These are phyloP conservation scores for Paraglomus occultum DNA, from an alignment of 192 early-diverging fungal species.

Conservation along the genomic window DNA sequence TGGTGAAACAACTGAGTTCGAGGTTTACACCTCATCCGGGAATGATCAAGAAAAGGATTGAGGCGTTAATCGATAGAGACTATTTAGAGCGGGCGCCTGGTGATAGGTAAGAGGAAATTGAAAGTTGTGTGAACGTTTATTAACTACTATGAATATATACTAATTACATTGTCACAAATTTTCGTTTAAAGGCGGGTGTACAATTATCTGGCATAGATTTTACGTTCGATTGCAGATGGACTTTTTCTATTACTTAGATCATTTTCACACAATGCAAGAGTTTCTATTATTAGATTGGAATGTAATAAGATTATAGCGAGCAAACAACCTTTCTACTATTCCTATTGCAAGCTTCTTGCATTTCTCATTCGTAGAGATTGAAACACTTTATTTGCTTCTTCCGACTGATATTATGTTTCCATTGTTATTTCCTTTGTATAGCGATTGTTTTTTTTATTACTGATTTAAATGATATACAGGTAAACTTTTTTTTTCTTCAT, in stretches of 20 bases:
- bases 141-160: slow-evolving; percentile 2
- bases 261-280: too few species aligned
- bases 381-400: too few species aligned
- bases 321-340: too few species aligned
- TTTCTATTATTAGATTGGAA: too few species aligned
- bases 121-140: neutral
- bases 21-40: slow-evolving; percentile 80
- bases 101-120: slow-evolving; percentile 35
- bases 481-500: too few species aligned
- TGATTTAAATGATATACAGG: too few species aligned
- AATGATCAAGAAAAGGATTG: slow-evolving; percentile 94
- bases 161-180: neutral
- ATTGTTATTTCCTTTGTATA: too few species aligned
- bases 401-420: too few species aligned
- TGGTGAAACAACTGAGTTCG: slow-evolving; percentile 69
- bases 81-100: slow-evolving; percentile 79
- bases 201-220: slow-evolving; percentile 28
- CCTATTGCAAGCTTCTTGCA: too few species aligned
- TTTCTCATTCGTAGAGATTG: too few species aligned
- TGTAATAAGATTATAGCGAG: too few species aligned
- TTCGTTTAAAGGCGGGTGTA: slow-evolving; percentile 17
- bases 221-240: neutral
- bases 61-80: slow-evolving; percentile 94
- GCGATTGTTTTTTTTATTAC: too few species aligned
- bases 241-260: slow-evolving; percentile 2